phyloP scores from a whole-genome alignment of 1,284 basidiomycete genomes.

The Fomitiporia mediterranea region DNA sequence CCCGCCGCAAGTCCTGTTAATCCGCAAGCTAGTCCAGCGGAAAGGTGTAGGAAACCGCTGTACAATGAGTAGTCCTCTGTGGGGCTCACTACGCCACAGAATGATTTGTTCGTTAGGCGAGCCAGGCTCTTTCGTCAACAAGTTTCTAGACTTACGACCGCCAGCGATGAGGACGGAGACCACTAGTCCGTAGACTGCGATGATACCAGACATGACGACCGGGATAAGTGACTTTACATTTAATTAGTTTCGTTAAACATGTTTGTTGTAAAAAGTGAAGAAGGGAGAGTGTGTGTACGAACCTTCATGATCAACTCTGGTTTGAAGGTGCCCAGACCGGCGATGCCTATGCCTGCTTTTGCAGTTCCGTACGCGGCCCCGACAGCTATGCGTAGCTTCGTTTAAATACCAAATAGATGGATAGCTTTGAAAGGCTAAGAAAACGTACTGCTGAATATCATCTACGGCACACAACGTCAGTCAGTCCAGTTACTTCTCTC shows the following conservation, averaged over 20 bases:
- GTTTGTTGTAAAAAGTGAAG: not conserved
- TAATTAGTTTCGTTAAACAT: slow-evolving; percentile 23
- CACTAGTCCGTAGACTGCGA: slow-evolving; percentile 82
- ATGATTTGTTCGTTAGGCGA: not conserved
- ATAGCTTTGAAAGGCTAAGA: slow-evolving; percentile 2
- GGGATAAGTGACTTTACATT: slow-evolving; percentile 53
- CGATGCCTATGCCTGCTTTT: slow-evolving; percentile 97
- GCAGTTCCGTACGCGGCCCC: slow-evolving; percentile 97
- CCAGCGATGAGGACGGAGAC: slow-evolving; percentile 86
- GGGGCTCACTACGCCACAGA: slow-evolving; percentile 50
- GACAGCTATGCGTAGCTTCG: slow-evolving; percentile 51
- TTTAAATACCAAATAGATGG: slow-evolving; percentile 9
- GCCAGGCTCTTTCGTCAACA: slow-evolving; percentile 13
- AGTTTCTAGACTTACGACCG: slow-evolving; percentile 43
- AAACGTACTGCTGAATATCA: slow-evolving; percentile 80
- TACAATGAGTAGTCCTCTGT: slow-evolving; percentile 45
- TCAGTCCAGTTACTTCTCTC: slow-evolving; percentile 14
- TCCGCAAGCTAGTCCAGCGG: slow-evolving; percentile 85
- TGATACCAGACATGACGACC: slow-evolving; percentile 57
- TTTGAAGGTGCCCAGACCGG: slow-evolving; percentile 90
- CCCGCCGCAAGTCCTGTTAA: slow-evolving; percentile 87
- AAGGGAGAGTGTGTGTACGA: slow-evolving; percentile 28
- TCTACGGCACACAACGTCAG: slow-evolving; percentile 40
- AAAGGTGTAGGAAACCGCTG: slow-evolving; percentile 85
- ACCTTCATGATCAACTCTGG: slow-evolving; percentile 99